phyloP scores from a whole-genome alignment of 2,329 filamentous ascomycete species.

The Talaromyces amestolkiae region DNA sequence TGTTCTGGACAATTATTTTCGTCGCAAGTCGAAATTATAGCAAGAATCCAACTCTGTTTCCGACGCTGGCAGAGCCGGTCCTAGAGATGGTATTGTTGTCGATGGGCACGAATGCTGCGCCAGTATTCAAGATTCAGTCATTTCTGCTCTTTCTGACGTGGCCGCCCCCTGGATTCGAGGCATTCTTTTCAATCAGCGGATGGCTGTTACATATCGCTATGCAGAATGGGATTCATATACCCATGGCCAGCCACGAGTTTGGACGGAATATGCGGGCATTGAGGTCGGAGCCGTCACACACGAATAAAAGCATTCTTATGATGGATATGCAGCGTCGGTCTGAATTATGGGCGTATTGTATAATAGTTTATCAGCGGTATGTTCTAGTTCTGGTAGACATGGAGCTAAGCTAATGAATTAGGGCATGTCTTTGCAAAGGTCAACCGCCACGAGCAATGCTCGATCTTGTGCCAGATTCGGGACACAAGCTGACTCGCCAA shows the following conservation, averaged over 20 bases:
- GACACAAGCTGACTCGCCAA: conserved; percentile 34
- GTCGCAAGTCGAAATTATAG: conserved; percentile 38
- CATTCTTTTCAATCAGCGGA: conserved; percentile 38
- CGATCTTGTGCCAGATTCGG: conserved; percentile 37
- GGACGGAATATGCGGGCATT: conserved; percentile 31
- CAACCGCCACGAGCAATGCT: conserved; percentile 35
- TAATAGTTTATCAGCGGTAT: conserved; percentile 42
- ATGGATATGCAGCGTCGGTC: conserved; percentile 38
- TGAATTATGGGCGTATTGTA: conserved; percentile 42
- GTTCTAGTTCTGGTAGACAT: not conserved
- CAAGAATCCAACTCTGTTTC: conserved; percentile 40
- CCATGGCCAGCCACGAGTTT: conserved; percentile 44
- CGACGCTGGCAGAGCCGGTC: conserved; percentile 34
- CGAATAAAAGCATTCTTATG: conserved; percentile 28
- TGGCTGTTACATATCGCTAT: conserved; percentile 44
- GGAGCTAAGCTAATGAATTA: conserved; percentile 19
- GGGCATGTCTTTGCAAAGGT: conserved; percentile 40
- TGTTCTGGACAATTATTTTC: conserved; percentile 72
- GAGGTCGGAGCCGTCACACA: not conserved
- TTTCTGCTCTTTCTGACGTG: conserved; percentile 40
- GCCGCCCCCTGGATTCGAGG: conserved; percentile 41
- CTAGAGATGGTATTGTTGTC: conserved; percentile 40
- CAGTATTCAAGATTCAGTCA: conserved; percentile 38
- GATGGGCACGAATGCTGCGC: conserved; percentile 27
- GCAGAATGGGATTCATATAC: conserved; percentile 44